Conservation (phyloP, 2,329 filamentous ascomycete genomes). For the Daldinia sp. region DNA sequence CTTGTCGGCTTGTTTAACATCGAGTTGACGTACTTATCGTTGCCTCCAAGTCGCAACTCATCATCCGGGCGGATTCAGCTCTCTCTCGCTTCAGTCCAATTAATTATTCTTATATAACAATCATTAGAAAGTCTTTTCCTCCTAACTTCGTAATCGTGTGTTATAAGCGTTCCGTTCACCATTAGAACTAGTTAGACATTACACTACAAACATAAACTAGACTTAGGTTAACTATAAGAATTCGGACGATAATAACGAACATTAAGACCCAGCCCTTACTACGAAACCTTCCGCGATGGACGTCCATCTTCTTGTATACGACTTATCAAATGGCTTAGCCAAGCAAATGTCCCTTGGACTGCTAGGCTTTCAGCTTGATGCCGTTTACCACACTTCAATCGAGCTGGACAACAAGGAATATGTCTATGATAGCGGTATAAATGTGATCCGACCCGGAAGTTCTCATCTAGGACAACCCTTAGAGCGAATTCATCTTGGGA, state of each 20-base stretch:
- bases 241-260: not conserved
- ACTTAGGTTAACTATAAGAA: not conserved
- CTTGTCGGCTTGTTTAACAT: conserved; percentile 5
- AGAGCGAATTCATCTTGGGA: conserved; percentile 79
- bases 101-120: not conserved
- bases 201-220: not conserved
- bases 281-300: conserved; percentile 66
- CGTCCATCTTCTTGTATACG: conserved; percentile 82
- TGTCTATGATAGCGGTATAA: conserved; percentile 88
- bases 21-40: conserved; percentile 32
- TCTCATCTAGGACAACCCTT: conserved; percentile 91
- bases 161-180: not conserved
- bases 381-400: conserved; percentile 94
- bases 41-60: conserved; percentile 19
- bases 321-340: conserved; percentile 74
- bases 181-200: not conserved
- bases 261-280: not conserved
- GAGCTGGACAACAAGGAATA: conserved; percentile 89
- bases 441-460: conserved; percentile 80
- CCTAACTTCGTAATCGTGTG: too few species aligned
- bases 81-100: not conserved
- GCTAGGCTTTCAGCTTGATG: conserved; percentile 78
- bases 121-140: not conserved
- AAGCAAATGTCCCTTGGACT: conserved; percentile 66
- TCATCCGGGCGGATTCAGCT: conserved; percentile 7